A percentile compares a stretch with the other conserved stretches of the same genome.
Evolutionary conservation across 164 flowering plant genomes (phyloP).

Genomic region (Chimonanthus salicifolius): DNA sequence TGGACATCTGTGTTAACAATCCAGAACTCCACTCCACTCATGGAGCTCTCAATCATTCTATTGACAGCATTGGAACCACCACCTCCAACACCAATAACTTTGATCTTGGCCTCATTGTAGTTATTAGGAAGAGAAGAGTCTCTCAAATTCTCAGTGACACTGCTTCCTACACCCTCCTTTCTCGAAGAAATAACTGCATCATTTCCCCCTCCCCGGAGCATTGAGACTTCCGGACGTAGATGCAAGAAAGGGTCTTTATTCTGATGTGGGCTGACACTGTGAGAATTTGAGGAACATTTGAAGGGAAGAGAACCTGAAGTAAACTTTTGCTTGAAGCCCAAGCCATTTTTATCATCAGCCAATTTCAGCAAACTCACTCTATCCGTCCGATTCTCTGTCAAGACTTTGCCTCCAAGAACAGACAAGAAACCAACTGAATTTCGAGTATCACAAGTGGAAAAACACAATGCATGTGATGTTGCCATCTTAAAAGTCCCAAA

Average conservation of each 20-base stretch:
- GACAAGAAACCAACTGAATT: constrained; percentile 37
- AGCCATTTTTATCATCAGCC: constrained; percentile 29
- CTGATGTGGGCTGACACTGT: constrained; percentile 39
- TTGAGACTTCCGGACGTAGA: constrained; percentile 72
- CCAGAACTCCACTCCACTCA: constrained; percentile 99
- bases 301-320: constrained; percentile 18
- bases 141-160: constrained; percentile 42
- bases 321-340: constrained; percentile 26
- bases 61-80: constrained; percentile 99
- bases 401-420: constrained; percentile 42
- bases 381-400: constrained; percentile 22
- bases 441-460: constrained; percentile 37
- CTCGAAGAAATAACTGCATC: constrained; percentile 34
- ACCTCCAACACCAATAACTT: constrained; percentile 97
- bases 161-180: constrained; percentile 45
- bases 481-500: constrained; percentile 35
- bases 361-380: constrained; percentile 30
- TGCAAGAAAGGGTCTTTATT: constrained; percentile 69
- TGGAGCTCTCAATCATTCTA: constrained; percentile 90
- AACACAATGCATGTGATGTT: constrained; percentile 28
- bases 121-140: constrained; percentile 39
- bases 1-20: constrained; percentile 97
- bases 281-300: constrained; percentile 51
- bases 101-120: constrained; percentile 77
- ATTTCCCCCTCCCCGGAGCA: constrained; percentile 74